Evolutionary conservation across 2,329 filamentous ascomycete species (phyloP).

Genomic region (Epichloe festucae): DNA sequence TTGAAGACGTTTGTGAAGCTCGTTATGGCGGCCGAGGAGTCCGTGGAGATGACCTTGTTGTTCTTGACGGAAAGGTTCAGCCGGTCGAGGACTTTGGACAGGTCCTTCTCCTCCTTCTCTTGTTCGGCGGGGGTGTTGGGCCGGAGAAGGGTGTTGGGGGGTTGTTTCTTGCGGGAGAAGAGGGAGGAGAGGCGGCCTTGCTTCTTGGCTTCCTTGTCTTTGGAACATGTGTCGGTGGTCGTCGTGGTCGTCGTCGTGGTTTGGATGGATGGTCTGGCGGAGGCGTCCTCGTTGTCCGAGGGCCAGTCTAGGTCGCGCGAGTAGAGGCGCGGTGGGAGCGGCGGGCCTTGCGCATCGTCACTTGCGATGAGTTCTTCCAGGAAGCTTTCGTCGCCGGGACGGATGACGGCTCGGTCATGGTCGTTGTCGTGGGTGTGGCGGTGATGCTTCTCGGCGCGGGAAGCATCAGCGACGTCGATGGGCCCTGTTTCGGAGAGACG

Average conservation of each 20-base stretch:
- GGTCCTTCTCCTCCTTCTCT: constrained; percentile 51
- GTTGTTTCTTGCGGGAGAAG: constrained; percentile 27
- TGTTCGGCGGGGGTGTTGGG: constrained; percentile 21
- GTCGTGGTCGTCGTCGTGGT: constrained; percentile 11
- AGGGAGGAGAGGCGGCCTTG: constrained; percentile 22
- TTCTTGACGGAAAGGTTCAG: constrained; percentile 75
- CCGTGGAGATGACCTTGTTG: constrained; percentile 74
- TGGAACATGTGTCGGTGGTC: constrained; percentile 14
- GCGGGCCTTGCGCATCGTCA: constrained; percentile 33
- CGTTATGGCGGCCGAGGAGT: constrained; percentile 68
- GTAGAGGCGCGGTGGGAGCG: constrained; percentile 40
- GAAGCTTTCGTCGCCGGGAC: constrained; percentile 45
- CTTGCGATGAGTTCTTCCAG: constrained; percentile 38
- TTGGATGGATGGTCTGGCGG: constrained; percentile 16
- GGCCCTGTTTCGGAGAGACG: constrained; percentile 8
- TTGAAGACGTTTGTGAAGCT: constrained; percentile 85
- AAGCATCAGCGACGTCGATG: constrained; percentile 3
- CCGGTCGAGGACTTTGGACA: constrained; percentile 66
- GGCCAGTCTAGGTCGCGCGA: constrained; percentile 38
- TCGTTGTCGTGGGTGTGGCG: constrained; percentile 4
- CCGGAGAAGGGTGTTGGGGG: constrained; percentile 18
- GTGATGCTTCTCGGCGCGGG: background rate
- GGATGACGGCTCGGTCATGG: constrained; percentile 30
- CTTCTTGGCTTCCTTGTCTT: constrained; percentile 19
- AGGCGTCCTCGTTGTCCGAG: constrained; percentile 18